These are phyloP conservation scores for Tylopilus sp. DNA, from an alignment of 768 basidiomycete species.

Conservation along the genomic window DNA sequence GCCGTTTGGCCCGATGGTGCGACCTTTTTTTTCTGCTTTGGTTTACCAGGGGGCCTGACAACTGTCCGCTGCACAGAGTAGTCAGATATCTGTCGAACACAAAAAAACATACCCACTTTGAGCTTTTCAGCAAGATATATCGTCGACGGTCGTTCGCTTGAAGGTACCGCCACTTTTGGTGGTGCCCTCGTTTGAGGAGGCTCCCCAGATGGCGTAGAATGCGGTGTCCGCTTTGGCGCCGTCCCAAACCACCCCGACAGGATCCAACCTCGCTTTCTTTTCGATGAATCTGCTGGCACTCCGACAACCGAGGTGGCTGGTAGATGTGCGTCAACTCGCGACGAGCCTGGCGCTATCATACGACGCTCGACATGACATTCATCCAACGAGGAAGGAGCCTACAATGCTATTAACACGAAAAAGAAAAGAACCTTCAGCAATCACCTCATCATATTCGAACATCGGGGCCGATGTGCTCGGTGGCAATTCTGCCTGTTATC, in stretches of 20 bases:
- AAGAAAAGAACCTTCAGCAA: not conserved
- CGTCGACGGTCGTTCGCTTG: not conserved
- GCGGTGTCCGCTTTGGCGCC: no score
- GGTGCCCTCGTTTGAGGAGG: not conserved
- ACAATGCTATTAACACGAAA: not conserved
- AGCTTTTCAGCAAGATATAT: not conserved
- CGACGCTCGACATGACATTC: not conserved
- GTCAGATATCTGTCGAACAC: not conserved
- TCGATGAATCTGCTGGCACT: not conserved
- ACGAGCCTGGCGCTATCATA: not conserved
- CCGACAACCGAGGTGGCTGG: not conserved
- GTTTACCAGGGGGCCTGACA: no score
- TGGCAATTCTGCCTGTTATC: not conserved
- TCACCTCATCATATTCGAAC: not conserved
- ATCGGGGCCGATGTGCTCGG: not conserved
- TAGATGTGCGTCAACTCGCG: not conserved
- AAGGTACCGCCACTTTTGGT: not conserved
- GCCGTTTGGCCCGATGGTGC: no score
- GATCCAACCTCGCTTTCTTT: not conserved
- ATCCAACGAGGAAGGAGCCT: not conserved
- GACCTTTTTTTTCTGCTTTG: not conserved
- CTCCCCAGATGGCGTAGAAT: not conserved
- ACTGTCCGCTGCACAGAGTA: not conserved
- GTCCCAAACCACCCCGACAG: not conserved
- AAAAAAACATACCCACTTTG: not conserved